phyloP scores from a whole-genome alignment of 2,329 filamentous ascomycete species.

The Colletotrichum nymphaeae region DNA sequence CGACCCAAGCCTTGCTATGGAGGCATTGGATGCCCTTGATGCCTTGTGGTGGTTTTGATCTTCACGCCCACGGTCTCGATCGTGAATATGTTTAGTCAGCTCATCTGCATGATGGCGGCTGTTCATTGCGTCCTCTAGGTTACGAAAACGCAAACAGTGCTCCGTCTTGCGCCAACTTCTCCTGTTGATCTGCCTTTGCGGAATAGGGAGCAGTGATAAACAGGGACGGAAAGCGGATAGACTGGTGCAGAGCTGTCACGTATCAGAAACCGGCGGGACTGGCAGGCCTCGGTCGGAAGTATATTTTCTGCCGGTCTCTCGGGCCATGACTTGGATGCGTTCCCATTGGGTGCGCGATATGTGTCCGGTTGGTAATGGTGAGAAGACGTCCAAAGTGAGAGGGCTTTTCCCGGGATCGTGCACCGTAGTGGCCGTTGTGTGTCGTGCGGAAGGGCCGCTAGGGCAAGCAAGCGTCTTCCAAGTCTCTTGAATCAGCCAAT shows the following conservation, averaged over 20 bases:
- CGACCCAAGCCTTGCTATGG: not conserved
- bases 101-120: not conserved
- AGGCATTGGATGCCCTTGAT: not conserved
- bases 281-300: conserved; percentile 14
- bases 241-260: conserved; percentile 17
- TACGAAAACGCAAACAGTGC: not conserved
- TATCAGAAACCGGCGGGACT: conserved; percentile 14
- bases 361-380: not conserved
- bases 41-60: not conserved
- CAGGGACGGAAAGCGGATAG: not conserved
- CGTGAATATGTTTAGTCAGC: not conserved
- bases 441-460: not conserved
- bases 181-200: not conserved
- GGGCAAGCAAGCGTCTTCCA: not conserved
- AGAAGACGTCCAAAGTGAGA: not conserved
- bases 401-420: not conserved
- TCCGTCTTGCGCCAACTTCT: not conserved
- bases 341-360: not conserved
- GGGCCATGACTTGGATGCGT: not conserved
- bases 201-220: not conserved
- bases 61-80: not conserved
- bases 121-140: not conserved
- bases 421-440: not conserved
- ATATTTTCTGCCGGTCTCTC: not conserved
- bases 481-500: not conserved